Evolutionary conservation across 257 asterid species (phyloP).

Genomic region (Solanum pennellii): DNA sequence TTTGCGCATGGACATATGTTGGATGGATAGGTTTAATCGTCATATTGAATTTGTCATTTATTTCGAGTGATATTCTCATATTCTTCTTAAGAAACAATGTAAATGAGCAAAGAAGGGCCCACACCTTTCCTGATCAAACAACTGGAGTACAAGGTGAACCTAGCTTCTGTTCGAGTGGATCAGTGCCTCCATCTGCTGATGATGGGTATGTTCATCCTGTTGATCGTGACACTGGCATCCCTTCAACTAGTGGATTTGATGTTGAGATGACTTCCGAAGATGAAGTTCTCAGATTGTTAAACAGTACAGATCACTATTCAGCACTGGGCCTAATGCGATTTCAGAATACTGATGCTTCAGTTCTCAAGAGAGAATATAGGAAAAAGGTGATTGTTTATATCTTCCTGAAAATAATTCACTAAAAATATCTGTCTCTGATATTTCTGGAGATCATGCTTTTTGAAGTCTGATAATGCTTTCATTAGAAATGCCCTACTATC

Average conservation of each 20-base stretch:
- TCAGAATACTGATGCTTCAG: constrained; percentile 51
- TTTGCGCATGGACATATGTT: constrained; percentile 70
- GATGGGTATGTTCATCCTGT: constrained; percentile 21
- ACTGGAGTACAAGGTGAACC: constrained; percentile 45
- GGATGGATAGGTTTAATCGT: constrained; percentile 72
- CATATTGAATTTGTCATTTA: constrained; percentile 73
- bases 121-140: constrained; percentile 49
- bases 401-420: neutral
- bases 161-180: constrained; percentile 31
- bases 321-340: constrained; percentile 77
- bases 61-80: constrained; percentile 73
- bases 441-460: neutral
- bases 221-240: constrained; percentile 53
- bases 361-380: constrained; percentile 76
- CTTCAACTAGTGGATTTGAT: constrained; percentile 82
- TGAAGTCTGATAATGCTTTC: neutral
- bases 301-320: constrained; percentile 69
- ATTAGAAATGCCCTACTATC: neutral
- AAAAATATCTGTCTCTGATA: neutral
- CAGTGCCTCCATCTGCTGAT: constrained; percentile 34
- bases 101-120: constrained; percentile 43
- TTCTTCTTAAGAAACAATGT: constrained; percentile 52
- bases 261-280: constrained; percentile 71
- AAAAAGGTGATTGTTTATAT: constrained; percentile 52
- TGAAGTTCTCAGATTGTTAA: constrained; percentile 70